Evolutionary conservation across 2,329 filamentous ascomycete genomes (phyloP), one percentile per base, ranked within the genome.

Genomic region (Nigrospora oryzae): DNA sequence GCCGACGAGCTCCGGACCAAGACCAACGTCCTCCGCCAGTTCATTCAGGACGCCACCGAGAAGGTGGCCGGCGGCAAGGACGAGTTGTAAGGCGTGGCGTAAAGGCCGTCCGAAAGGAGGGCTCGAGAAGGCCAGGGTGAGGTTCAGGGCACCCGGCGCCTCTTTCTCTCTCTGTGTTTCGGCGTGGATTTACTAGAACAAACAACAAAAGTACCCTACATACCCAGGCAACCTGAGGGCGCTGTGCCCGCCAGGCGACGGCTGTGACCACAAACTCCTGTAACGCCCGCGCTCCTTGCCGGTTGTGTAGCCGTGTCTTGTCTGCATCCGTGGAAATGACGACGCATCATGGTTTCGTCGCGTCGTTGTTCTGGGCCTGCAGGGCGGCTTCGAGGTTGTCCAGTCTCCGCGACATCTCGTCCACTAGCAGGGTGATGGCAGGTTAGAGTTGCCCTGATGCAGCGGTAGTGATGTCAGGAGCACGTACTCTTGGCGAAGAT

Each of bases 361-460:
- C 52, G 23, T 28, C 23, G 23, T 28, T 28, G 8, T 28, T 28
- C 23, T 28, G 75, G 35, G 77, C 74, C 55, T 79, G 73, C 38
- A 94, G 71, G 13, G 83, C 82, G 19, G 84, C 73, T 63, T 94
- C 90, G 11, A 96, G 74, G 46, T 83, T 88, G 60, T 96, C 90
- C 17, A 96, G 69, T 23, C 90, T 80, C 49, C 84, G 76, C 13
- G 87, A 86, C 89, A 96, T 95, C 51, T 95, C 89, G 59, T 95
- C 90, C 86, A 96, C 89, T 95, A 49, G 23, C 13, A 37, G 43
- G n/a, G 15, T 14, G 28, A 10, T 15, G 11, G 39, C 19, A 36
- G 15, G n/a, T 15, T 31, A 28, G 28, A n/a, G 16, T 42, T 17
- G 33, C 6, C 30, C 17, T n/a, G 23, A 10, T 28, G 12, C 14